Evolutionary conservation across 179 eudicot species (phyloP).

Genomic region (Gypsophila paniculata): DNA sequence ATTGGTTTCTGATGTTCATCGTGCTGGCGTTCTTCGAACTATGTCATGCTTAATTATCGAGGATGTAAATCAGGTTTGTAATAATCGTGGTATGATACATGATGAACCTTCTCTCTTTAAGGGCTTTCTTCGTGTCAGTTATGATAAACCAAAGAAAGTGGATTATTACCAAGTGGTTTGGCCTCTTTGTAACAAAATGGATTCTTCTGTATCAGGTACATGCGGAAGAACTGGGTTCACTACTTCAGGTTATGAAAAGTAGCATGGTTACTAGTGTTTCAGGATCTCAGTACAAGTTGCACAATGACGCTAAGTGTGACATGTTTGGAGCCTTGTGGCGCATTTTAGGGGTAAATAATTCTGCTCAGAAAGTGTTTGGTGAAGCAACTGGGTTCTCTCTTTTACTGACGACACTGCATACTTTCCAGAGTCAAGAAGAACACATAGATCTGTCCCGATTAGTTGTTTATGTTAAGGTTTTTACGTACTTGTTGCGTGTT

Average conservation of each 20-base stretch:
- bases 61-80: constrained; percentile 72
- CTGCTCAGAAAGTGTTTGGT: constrained; percentile 94
- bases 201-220: constrained; percentile 56
- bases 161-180: constrained; percentile 5
- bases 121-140: background rate
- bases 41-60: constrained; percentile 90
- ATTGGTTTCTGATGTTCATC: constrained; percentile 78
- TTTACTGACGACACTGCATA: constrained; percentile 74
- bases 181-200: constrained; percentile 10
- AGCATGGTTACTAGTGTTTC: constrained; percentile 83
- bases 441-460: constrained; percentile 38
- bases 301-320: constrained; percentile 85
- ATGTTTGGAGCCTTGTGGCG: constrained; percentile 96
- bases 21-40: constrained; percentile 85
- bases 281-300: constrained; percentile 74
- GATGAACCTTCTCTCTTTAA: background rate
- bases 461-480: constrained; percentile 50
- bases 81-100: constrained; percentile 9
- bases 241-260: constrained; percentile 88
- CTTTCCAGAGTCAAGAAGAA: constrained; percentile 67
- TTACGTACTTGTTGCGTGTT: constrained; percentile 80
- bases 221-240: constrained; percentile 82
- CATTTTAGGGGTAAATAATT: constrained; percentile 64
- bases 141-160: background rate
- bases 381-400: constrained; percentile 99